Conservation (phyloP, 306 rosid genomes). For the Canavalia ensiformis region DNA sequence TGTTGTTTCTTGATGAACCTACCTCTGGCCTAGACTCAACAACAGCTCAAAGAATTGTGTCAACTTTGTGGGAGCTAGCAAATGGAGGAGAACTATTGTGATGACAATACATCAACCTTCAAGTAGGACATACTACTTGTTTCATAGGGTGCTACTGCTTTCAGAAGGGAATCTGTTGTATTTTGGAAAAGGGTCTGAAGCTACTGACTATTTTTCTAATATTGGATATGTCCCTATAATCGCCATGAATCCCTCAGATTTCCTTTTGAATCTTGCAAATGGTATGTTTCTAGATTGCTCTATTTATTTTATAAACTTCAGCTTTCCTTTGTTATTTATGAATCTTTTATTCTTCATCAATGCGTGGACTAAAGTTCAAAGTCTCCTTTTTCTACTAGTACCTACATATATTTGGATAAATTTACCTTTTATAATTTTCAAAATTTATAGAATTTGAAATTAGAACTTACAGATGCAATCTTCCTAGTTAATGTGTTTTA, state of each 20-base stretch:
- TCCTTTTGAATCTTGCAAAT: constrained; percentile 68
- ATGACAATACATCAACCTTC: constrained; percentile 82
- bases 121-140: constrained; percentile 62
- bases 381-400: not conserved
- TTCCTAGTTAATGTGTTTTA: not conserved
- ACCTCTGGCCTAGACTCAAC: constrained; percentile 75
- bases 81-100: constrained; percentile 61
- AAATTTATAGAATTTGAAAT: not conserved
- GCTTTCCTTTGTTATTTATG: not conserved
- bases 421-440: not conserved
- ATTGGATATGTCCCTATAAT: constrained; percentile 56
- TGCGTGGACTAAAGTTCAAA: not conserved
- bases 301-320: not conserved
- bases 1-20: constrained; percentile 73
- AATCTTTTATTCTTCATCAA: not conserved
- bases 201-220: constrained; percentile 57
- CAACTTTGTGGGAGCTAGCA: constrained; percentile 61
- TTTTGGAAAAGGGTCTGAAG: constrained; percentile 64
- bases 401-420: not conserved
- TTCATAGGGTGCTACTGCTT: constrained; percentile 61
- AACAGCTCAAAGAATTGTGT: constrained; percentile 63
- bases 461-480: not conserved
- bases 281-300: constrained; percentile 50
- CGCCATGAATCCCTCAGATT: constrained; percentile 73
- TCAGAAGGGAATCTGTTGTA: constrained; percentile 65